Evolutionary conservation across 1,284 basidiomycete species (phyloP).

Genomic region (Golubevia pallescens): DNA sequence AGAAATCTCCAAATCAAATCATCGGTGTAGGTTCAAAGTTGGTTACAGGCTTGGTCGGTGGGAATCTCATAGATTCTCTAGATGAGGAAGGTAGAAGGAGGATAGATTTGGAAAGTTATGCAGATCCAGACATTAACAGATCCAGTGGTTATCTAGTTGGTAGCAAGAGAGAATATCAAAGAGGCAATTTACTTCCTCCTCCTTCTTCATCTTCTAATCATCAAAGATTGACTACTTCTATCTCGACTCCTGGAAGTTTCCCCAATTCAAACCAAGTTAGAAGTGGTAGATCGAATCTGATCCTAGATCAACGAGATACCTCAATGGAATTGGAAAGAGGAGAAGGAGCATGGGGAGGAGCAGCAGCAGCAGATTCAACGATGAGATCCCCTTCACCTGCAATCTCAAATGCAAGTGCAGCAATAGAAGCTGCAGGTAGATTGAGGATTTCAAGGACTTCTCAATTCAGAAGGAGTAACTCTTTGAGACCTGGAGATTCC

Average conservation of each 20-base stretch:
- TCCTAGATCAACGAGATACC: too few species aligned
- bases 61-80: too few species aligned
- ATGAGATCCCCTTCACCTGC: background rate
- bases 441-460: background rate
- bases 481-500: background rate
- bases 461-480: background rate
- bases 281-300: too few species aligned
- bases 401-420: background rate
- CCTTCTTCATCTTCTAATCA: background rate
- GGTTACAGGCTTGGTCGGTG: too few species aligned
- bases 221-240: background rate
- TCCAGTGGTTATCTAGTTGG: background rate
- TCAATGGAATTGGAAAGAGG: background rate
- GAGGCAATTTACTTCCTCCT: background rate
- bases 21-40: too few species aligned
- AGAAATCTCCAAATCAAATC: too few species aligned
- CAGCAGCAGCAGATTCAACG: background rate
- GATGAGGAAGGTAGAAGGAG: too few species aligned
- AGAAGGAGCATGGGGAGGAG: background rate
- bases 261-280: too few species aligned
- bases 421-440: background rate
- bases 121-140: too few species aligned
- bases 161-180: background rate
- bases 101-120: too few species aligned
- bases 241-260: background rate